These are phyloP conservation scores for Pezicula neosporulosa DNA, from an alignment of 2,329 filamentous ascomycete genomes.

Conservation along the genomic window DNA sequence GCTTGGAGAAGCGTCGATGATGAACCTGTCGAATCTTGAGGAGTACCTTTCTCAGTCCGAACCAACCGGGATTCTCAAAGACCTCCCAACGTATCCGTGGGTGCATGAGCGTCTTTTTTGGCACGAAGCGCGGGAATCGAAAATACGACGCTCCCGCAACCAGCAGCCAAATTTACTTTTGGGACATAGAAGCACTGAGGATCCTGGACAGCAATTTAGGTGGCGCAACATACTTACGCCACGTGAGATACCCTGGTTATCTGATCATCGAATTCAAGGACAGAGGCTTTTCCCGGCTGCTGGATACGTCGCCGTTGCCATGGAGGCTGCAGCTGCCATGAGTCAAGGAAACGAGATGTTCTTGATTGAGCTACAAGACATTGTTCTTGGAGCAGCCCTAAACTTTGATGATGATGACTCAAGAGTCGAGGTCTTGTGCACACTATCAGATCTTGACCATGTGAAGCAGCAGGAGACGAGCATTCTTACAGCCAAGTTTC, in stretches of 20 bases:
- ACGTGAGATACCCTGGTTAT: constrained; percentile 38
- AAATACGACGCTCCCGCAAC: background rate
- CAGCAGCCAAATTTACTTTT: constrained; percentile 8
- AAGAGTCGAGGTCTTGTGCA: background rate
- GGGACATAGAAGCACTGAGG: constrained; percentile 2
- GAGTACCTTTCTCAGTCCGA: no score
- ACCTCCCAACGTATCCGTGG: constrained; percentile 14
- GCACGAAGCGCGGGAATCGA: constrained; percentile 10
- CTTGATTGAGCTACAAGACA: background rate
- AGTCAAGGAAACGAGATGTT: background rate
- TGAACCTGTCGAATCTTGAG: no score
- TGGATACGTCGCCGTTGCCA: constrained; percentile 43
- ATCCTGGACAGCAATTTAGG: constrained; percentile 3
- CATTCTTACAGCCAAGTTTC: background rate
- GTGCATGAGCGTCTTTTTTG: constrained; percentile 10
- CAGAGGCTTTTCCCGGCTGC: constrained; percentile 39
- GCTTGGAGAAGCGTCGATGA: no score
- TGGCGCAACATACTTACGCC: constrained; percentile 10
- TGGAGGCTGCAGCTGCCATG: constrained; percentile 35
- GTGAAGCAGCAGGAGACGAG: background rate
- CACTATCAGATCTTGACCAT: background rate
- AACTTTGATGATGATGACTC: background rate
- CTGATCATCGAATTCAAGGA: constrained; percentile 37
- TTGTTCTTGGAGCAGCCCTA: background rate
- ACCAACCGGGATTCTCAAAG: no score